Evolutionary conservation across 495 filamentous ascomycete genomes (phyloP), one percentile per base, ranked within the genome.

Genomic region (Evansstolkia leycettana): DNA sequence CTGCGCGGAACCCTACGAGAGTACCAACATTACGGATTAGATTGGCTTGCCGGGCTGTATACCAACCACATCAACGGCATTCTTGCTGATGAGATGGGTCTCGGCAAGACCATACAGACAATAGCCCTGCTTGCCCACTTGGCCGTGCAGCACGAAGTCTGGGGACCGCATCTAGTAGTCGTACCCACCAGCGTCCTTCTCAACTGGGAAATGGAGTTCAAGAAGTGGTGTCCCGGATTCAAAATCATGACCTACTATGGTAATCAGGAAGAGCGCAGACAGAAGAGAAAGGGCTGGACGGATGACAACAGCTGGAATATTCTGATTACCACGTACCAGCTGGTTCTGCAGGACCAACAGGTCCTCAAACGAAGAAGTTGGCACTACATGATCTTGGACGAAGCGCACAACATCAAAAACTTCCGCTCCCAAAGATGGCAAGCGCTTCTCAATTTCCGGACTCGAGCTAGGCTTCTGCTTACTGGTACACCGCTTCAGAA

Each of bases 171-270:
- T 66, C 64, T 99, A 14, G 81, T 99, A 25, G 81, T 99, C 41
- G 92, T 99, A 5, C 92, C 92, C 2, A 96, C 92, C 7, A 94
- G 87, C 58, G 92, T 99, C 18, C 94, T 99, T 69, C 76, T 99
- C 34, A 99, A 99, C 53, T 99, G 92, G 92, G 92, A 96, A 54
- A 95, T 94, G 80, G 92, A 99, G 57, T 99, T 99, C 69, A 96
- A 96, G 51, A 96, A 96, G 57, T 99, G 87, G 78, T 87, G 85
- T 33, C 92, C 92, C 9, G 92, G 92, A 2, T 99, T 99, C 70
- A 96, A 94, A 52, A 88, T 96, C 40, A 75, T 96, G 42, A 88
- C 87, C 2, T 99, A 99, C 63, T 96, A 96, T 52, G 92, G 92
- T 10, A 82, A 75, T 27, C 76, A 82, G 47, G 90, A 96, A 41